A percentile compares a stretch with the other conserved stretches of the same genome.
Conservation (phyloP, 2,329 filamentous ascomycete species). For the Phyllosticta ampelicida region DNA sequence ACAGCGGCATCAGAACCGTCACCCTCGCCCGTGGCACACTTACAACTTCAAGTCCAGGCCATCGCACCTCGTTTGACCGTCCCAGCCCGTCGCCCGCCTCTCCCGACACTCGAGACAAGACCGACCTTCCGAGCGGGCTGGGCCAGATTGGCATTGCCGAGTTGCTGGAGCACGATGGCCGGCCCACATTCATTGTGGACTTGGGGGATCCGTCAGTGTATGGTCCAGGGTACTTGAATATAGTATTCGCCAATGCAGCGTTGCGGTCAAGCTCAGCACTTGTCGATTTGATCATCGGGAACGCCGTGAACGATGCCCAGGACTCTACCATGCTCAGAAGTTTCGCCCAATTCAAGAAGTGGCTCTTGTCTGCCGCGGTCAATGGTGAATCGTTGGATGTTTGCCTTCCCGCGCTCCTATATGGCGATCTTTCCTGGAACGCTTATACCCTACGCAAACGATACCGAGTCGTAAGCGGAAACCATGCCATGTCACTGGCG, state of each 20-base stretch:
- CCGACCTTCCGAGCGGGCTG: constrained; percentile 45
- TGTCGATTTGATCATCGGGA: constrained; percentile 46
- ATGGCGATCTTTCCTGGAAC: constrained; percentile 58
- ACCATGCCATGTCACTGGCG: constrained; percentile 12
- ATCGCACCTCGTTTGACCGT: constrained; percentile 43
- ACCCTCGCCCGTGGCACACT: constrained; percentile 39
- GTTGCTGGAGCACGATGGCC: constrained; percentile 63
- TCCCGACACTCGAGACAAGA: constrained; percentile 40
- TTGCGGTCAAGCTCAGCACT: constrained; percentile 48
- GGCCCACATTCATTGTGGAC: constrained; percentile 68
- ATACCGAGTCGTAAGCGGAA: constrained; percentile 56
- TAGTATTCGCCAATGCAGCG: constrained; percentile 59
- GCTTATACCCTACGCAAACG: constrained; percentile 58
- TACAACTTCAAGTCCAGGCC: constrained; percentile 32
- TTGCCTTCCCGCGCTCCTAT: constrained; percentile 40
- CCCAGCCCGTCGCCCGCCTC: constrained; percentile 30
- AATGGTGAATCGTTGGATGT: constrained; percentile 44
- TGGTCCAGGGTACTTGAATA: constrained; percentile 43
- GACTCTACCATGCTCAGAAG: constrained; percentile 10
- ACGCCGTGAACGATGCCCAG: constrained; percentile 26
- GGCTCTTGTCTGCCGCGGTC: constrained; percentile 50
- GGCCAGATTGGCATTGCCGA: constrained; percentile 58
- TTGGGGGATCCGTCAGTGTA: constrained; percentile 48
- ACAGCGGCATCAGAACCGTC: constrained; percentile 41
- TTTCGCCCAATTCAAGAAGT: constrained; percentile 52